phyloP scores from a whole-genome alignment of 192 early-diverging fungal genomes.

The Gorgonomyces haynaldii region DNA sequence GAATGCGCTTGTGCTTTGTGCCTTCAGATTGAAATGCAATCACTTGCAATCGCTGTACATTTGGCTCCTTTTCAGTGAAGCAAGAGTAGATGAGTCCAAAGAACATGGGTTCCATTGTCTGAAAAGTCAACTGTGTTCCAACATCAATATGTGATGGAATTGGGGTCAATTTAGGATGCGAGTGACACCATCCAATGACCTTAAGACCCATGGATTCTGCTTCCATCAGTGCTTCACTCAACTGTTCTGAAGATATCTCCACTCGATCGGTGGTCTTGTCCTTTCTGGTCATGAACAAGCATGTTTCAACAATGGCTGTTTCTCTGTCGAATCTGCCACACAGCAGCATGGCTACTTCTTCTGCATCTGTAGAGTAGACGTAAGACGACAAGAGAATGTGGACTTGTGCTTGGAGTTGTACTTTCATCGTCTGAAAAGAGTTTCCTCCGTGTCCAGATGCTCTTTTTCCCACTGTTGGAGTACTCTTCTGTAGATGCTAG shows the following conservation, averaged over 20 bases:
- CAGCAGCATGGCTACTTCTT: constrained; percentile 5
- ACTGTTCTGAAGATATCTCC: constrained; percentile 5
- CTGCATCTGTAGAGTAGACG: not conserved
- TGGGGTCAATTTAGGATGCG: constrained; percentile 36
- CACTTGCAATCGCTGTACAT: not conserved
- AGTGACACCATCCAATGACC: constrained; percentile 14
- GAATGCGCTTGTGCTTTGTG: too few species aligned
- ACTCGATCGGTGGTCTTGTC: constrained; percentile 38
- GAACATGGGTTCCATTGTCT: constrained; percentile 25
- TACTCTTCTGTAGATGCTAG: too few species aligned
- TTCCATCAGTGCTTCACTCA: constrained; percentile 3
- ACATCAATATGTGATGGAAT: constrained; percentile 35
- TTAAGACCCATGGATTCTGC: constrained; percentile 1
- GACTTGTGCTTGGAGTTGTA: not conserved
- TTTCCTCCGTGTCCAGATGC: too few species aligned
- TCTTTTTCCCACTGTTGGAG: too few species aligned
- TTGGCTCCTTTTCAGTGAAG: constrained; percentile 17
- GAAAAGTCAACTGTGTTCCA: constrained; percentile 26
- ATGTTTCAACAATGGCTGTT: constrained; percentile 14
- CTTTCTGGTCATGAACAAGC: constrained; percentile 26
- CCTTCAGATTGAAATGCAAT: too few species aligned
- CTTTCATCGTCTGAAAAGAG: constrained; percentile 4
- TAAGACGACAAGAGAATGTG: constrained; percentile 1
- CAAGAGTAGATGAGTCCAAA: constrained; percentile 32
- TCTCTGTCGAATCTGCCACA: not conserved